Evolutionary conservation across 352 stramenopile genomes (phyloP).

Genomic region (Phytopythium mirpurense): DNA sequence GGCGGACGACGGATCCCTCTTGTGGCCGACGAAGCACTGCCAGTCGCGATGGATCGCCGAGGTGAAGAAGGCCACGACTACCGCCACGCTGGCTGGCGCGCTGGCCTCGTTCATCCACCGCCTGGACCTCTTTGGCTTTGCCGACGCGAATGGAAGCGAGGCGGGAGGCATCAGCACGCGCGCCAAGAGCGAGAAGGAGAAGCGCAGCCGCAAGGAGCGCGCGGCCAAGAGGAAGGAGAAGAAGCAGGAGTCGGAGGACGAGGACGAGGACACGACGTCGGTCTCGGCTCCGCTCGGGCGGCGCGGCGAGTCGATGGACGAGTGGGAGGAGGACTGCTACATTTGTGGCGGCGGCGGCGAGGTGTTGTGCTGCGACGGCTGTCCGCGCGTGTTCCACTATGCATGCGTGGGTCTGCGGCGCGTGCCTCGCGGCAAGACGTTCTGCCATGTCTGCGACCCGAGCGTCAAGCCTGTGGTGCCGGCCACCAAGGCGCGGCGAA

Average conservation of each 20-base stretch:
- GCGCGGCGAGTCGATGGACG: slow-evolving; percentile 52
- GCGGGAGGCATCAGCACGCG: slow-evolving; percentile 32
- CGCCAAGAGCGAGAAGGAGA: slow-evolving; percentile 68
- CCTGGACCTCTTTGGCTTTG: slow-evolving; percentile 58
- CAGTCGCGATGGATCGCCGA: slow-evolving; percentile 66
- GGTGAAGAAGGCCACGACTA: slow-evolving; percentile 44
- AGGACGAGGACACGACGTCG: slow-evolving; percentile 19
- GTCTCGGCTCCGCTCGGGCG: slow-evolving; percentile 7
- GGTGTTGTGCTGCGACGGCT: slow-evolving; percentile 89
- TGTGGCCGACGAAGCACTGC: slow-evolving; percentile 73
- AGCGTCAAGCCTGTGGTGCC: slow-evolving; percentile 66
- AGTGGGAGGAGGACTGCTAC: slow-evolving; percentile 89
- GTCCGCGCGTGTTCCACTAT: slow-evolving; percentile 89
- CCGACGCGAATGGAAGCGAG: slow-evolving; percentile 43
- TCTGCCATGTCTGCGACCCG: slow-evolving; percentile 73
- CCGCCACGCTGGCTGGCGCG: slow-evolving; percentile 50
- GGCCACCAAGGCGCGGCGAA: neutral
- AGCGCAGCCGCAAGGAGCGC: slow-evolving; percentile 61
- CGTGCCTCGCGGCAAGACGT: slow-evolving; percentile 81
- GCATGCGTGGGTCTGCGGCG: slow-evolving; percentile 77
- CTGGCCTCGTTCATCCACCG: slow-evolving; percentile 65
- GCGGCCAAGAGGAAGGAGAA: slow-evolving; percentile 67
- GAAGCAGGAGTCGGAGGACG: slow-evolving; percentile 43
- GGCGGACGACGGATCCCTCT: slow-evolving; percentile 45
- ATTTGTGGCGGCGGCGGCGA: slow-evolving; percentile 84